These are phyloP conservation scores for Rutstroemia sp. DNA, from an alignment of 2,329 filamentous ascomycete genomes.

Conservation along the genomic window DNA sequence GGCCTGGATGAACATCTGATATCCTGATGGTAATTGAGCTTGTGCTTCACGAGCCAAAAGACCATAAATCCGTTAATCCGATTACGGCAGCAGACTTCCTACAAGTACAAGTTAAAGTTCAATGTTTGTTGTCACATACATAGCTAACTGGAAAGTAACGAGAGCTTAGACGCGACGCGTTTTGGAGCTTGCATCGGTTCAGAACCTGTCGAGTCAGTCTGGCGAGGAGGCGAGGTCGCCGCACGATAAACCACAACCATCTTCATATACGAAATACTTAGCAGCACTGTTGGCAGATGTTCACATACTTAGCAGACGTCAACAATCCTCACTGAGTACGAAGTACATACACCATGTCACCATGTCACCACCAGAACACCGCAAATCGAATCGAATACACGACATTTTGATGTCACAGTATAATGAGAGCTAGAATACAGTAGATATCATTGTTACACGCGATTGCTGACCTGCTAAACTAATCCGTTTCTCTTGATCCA, in stretches of 20 bases:
- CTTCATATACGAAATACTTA: too few species aligned
- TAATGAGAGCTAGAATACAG: constrained; percentile 29
- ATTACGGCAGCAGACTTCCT: too few species aligned
- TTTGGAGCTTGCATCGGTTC: too few species aligned
- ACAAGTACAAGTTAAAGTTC: not conserved
- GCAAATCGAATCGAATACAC: not conserved
- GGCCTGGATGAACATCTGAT: too few species aligned
- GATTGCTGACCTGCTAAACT: constrained; percentile 18
- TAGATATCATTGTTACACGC: constrained; percentile 23
- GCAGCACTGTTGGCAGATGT: too few species aligned
- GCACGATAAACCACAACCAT: too few species aligned
- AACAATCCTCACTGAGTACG: not conserved
- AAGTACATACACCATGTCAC: not conserved
- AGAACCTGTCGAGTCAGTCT: too few species aligned
- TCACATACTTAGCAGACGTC: too few species aligned
- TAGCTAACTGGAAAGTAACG: not conserved
- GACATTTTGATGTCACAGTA: constrained; percentile 14
- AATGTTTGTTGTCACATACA: not conserved
- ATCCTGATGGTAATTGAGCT: too few species aligned
- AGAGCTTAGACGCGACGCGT: not conserved
- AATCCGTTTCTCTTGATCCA: constrained; percentile 18
- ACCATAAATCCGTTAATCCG: not conserved
- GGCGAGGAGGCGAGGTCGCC: too few species aligned
- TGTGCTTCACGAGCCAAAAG: not conserved
- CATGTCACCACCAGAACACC: not conserved